Conservation (phyloP, 139 green algal genomes). For the Volvox africanus region DNA sequence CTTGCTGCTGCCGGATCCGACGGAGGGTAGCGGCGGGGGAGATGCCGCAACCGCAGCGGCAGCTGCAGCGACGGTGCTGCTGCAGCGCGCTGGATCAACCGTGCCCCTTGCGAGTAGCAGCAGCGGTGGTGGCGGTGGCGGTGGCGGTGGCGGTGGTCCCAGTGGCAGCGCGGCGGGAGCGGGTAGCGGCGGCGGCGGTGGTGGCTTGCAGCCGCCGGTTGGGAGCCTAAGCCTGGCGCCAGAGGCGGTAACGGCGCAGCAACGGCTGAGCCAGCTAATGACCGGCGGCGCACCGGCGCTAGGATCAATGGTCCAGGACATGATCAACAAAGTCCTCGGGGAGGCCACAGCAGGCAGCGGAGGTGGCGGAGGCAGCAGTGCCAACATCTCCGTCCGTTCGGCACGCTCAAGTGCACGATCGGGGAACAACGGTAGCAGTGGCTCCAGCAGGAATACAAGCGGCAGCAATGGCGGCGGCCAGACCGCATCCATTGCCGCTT, state of each 20-base stretch:
- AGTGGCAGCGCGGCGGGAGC: neutral
- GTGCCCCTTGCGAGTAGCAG: neutral
- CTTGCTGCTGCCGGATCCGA: neutral
- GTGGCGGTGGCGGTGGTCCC: neutral
- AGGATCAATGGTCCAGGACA: constrained; percentile 20
- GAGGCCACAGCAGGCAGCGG: neutral
- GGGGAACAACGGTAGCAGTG: neutral
- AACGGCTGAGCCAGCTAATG: constrained; percentile 12
- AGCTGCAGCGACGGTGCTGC: neutral
- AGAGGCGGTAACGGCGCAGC: neutral
- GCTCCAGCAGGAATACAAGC: no score
- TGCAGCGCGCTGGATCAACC: neutral
- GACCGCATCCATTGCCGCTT: no score
- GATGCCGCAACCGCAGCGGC: neutral
- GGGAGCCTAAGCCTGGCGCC: constrained; percentile 18
- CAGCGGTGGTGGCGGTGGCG: neutral
- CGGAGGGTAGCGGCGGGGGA: neutral
- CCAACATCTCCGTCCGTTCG: neutral
- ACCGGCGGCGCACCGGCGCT: neutral
- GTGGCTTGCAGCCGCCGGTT: constrained; percentile 13
- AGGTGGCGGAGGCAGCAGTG: neutral
- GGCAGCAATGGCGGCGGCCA: no score
- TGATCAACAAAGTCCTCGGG: constrained; percentile 18
- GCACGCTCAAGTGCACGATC: neutral
- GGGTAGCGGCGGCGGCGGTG: neutral